Evolutionary conservation across 108 stramenopile genomes (phyloP), one percentile per base, ranked within the genome.

Genomic region (Cylindrotheca fusiformis): DNA sequence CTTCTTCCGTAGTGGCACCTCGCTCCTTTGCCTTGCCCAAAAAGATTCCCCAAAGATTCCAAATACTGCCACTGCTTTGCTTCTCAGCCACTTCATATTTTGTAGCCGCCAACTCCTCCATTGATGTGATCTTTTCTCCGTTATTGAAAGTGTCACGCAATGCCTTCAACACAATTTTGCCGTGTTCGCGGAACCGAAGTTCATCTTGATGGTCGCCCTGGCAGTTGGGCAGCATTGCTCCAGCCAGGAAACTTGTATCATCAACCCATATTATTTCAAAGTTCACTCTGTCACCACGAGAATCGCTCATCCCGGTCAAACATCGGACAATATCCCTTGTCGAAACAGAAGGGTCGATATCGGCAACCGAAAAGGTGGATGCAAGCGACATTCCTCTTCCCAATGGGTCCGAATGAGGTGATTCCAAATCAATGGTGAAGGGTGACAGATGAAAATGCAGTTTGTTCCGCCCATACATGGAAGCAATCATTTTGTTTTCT

Each of bases 191-290:
- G 32, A 74, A 71, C 20, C 19, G 58, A 20, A 26, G 26, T 25
- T 46, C 54, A 52, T 61, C 68, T 23, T 44, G 56, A 20, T 32
- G 26, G 24, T 46, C 54, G 47, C 56, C 68, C 19, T 44, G 56
- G n/a, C 29, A 32, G 20, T 26, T 3, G 21, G 29, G 31, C 31
- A 60, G 25, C 14, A 36, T 74, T 24, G 75, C 77, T 6, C 76
- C 84, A 25, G 88, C 86, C 59, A 92, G 58, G 49, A 92, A 88
- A 4, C 80, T 71, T 12, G 79, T 58, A 61, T 88, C 91, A 67
- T 92, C 68, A 10, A 88, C 50, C 91, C 91, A 92, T 22, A 84
- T 68, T 22, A 92, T 83, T 45, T 88, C 85, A 65, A 83, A 87
- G 55, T 87, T 81, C 36, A 91, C 69, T 20, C 67, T 57, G 36